phyloP scores from a whole-genome alignment of 805 yeast genomes.

The Monosporozyma yasuniensis region DNA sequence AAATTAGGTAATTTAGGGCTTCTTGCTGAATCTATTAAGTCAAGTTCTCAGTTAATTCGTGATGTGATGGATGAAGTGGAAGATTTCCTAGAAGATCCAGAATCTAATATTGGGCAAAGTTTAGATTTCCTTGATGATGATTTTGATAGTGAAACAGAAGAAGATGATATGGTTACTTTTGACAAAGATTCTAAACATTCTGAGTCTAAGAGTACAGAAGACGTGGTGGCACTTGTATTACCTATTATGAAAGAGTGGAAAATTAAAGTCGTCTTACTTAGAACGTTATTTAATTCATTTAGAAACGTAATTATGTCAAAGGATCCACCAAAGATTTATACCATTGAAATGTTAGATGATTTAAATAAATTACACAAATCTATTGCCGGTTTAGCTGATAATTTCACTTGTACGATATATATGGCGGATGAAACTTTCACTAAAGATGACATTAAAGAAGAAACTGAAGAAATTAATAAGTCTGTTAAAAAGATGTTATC shows the following conservation, averaged over 20 bases:
- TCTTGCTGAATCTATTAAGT: conserved; percentile 36
- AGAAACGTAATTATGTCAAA: conserved; percentile 45
- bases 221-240: conserved; percentile 7
- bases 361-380: conserved; percentile 36
- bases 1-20: conserved; percentile 46
- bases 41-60: conserved; percentile 35
- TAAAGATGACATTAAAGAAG: conserved; percentile 25
- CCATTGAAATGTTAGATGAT: conserved; percentile 40
- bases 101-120: conserved; percentile 30
- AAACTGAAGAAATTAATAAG: conserved; percentile 19
- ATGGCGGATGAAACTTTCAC: conserved; percentile 30
- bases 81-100: conserved; percentile 62
- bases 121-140: conserved; percentile 28
- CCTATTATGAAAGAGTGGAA: conserved; percentile 41
- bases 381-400: conserved; percentile 45
- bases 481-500: conserved; percentile 27
- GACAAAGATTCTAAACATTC: conserved; percentile 15
- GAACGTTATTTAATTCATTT: conserved; percentile 48
- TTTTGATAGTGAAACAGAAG: conserved; percentile 26
- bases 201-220: conserved; percentile 28
- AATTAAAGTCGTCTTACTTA: conserved; percentile 38
- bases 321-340: conserved; percentile 4
- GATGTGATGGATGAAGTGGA: conserved; percentile 62
- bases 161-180: conserved; percentile 19
- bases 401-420: conserved; percentile 48